A percentile compares a stretch with the other conserved stretches of the same genome.
phyloP scores from a whole-genome alignment of 2,329 filamentous ascomycete species.

The Cryphonectria nitschkei region DNA sequence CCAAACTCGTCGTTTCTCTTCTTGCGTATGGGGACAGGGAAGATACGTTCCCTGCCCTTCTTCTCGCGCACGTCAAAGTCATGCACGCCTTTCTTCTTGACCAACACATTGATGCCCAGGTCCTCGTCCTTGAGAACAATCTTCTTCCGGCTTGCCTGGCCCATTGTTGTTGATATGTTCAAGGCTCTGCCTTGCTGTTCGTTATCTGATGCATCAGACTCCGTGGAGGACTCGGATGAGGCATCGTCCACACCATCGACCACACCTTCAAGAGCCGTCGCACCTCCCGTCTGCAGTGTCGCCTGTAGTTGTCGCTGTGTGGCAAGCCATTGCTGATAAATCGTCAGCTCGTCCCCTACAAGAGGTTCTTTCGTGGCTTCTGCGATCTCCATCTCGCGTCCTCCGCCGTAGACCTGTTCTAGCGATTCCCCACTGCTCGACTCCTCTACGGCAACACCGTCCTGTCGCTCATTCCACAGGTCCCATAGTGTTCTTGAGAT shows the following conservation, averaged over 20 bases:
- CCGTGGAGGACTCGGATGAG: constrained; percentile 82
- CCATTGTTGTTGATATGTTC: constrained; percentile 84
- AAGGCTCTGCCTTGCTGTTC: constrained; percentile 91
- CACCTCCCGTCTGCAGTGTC: constrained; percentile 72
- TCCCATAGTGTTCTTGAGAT: constrained; percentile 79
- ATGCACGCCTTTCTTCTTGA: constrained; percentile 87
- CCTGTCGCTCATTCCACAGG: constrained; percentile 72
- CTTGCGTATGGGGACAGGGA: constrained; percentile 80
- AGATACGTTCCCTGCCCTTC: constrained; percentile 89
- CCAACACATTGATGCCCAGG: constrained; percentile 85
- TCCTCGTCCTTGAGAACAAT: constrained; percentile 87
- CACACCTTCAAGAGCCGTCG: constrained; percentile 68
- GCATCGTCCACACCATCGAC: constrained; percentile 80
- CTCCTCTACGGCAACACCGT: constrained; percentile 65
- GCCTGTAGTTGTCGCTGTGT: constrained; percentile 86
- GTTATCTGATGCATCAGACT: constrained; percentile 85
- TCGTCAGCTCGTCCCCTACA: constrained; percentile 72
- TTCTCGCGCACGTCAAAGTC: constrained; percentile 93
- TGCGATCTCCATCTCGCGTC: constrained; percentile 62
- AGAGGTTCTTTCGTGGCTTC: constrained; percentile 68
- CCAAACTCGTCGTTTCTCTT: constrained; percentile 84
- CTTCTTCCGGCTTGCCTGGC: constrained; percentile 83
- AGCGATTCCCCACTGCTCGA: constrained; percentile 58
- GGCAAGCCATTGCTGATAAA: constrained; percentile 92
- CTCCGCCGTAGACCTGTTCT: constrained; percentile 69